phyloP scores from a whole-genome alignment of 306 rosid species.

The Fragaria ananassa region DNA sequence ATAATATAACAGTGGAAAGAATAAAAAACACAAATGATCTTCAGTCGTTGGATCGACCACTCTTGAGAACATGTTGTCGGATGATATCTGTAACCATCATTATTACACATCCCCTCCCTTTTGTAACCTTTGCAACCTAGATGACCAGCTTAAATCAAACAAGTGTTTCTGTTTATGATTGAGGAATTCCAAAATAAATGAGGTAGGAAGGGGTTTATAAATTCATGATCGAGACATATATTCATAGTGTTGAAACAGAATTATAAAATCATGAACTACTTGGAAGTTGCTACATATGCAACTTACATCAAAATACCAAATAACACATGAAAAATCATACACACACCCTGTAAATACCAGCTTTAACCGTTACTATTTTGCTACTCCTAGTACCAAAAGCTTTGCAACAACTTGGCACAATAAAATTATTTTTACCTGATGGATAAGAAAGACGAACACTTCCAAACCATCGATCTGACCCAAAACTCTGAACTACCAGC shows the following conservation, averaged over 20 bases:
- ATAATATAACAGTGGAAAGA: no score
- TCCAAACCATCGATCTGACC: constrained; percentile 1
- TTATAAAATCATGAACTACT: background rate
- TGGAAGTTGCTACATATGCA: background rate
- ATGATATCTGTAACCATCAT: no score
- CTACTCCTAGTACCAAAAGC: background rate
- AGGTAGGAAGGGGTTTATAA: no score
- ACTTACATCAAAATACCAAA: background rate
- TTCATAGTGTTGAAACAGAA: no score
- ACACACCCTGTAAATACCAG: background rate
- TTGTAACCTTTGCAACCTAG: background rate
- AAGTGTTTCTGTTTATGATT: no score
- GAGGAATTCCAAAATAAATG: no score
- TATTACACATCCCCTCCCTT: no score
- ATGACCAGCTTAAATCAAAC: background rate
- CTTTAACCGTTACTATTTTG: background rate
- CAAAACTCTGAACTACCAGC: background rate
- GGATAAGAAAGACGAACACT: background rate
- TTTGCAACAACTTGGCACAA: background rate
- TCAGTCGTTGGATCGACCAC: no score
- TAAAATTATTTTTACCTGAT: background rate
- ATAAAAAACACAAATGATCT: no score
- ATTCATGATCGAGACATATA: no score
- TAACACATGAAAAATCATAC: background rate
- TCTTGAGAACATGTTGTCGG: no score